A percentile compares a stretch with the other conserved stretches of the same genome.
phyloP scores from a whole-genome alignment of 495 filamentous ascomycete species.

The Cladorrhinum samala region DNA sequence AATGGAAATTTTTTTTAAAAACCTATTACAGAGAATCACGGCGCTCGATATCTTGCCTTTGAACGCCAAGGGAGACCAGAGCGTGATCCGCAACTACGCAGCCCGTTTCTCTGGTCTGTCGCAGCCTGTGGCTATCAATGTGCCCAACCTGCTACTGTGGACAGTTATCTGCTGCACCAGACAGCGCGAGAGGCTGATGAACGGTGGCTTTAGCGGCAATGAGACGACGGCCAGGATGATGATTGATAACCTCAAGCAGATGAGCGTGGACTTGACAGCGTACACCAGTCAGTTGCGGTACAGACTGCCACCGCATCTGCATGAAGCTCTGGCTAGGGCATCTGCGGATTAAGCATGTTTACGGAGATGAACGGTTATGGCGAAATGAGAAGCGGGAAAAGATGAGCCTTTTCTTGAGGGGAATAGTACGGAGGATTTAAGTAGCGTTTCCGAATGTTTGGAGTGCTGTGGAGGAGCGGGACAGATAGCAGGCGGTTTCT shows the following conservation, averaged over 20 bases:
- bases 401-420: neutral
- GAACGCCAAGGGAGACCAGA: constrained; percentile 60
- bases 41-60: constrained; percentile 71
- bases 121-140: constrained; percentile 72
- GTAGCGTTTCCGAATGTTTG: too few relatives aligned
- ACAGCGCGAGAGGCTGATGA: constrained; percentile 61
- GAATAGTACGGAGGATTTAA: neutral
- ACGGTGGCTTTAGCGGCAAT: constrained; percentile 63
- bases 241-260: constrained; percentile 63
- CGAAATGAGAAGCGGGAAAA: neutral
- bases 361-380: neutral
- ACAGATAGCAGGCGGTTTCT: too few relatives aligned
- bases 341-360: constrained; percentile 54
- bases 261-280: constrained; percentile 80
- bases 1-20: neutral
- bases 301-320: constrained; percentile 63
- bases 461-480: too few relatives aligned
- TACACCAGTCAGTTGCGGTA: constrained; percentile 94
- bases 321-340: constrained; percentile 73
- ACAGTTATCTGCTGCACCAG: constrained; percentile 75
- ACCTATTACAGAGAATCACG: constrained; percentile 60
- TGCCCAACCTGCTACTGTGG: constrained; percentile 89
- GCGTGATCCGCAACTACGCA: constrained; percentile 65
- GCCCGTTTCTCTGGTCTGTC: constrained; percentile 68
- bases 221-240: constrained; percentile 59